These are phyloP conservation scores for Penicillium steckii DNA, from an alignment of 495 filamentous ascomycete species.

Conservation along the genomic window DNA sequence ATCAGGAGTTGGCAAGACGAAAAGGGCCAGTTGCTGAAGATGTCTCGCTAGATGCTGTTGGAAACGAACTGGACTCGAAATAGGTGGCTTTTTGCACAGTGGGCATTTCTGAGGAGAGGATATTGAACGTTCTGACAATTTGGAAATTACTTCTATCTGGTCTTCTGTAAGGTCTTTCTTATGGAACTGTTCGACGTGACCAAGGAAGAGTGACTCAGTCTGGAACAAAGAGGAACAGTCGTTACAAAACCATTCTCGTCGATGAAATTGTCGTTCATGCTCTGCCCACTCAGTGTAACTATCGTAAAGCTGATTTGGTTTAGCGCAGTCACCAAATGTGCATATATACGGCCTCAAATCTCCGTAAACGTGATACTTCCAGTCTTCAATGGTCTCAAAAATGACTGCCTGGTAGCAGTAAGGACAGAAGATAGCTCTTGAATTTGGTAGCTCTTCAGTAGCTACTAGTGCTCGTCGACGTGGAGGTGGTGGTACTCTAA, in stretches of 20 bases:
- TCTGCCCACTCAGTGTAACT: not conserved
- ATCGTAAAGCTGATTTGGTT: not conserved
- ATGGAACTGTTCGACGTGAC: too few relatives aligned
- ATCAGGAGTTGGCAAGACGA: not conserved
- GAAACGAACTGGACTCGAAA: not conserved
- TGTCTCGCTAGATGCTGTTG: not conserved
- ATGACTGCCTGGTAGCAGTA: not conserved
- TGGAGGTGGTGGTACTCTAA: not conserved
- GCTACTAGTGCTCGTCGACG: too few relatives aligned
- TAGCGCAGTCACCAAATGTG: not conserved
- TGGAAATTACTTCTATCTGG: not conserved
- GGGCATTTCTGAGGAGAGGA: not conserved
- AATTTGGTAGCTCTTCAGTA: too few relatives aligned
- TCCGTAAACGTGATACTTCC: not conserved
- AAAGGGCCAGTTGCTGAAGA: not conserved
- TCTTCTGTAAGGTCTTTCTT: not conserved
- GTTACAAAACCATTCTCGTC: not conserved
- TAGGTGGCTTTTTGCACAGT: not conserved
- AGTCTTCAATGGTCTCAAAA: not conserved
- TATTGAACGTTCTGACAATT: not conserved
- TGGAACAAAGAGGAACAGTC: not conserved
- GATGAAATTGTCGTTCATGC: not conserved
- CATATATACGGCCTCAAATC: not conserved
- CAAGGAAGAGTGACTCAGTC: too few relatives aligned
- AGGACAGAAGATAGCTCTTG: not conserved